Evolutionary conservation across 176 grass and related monocot genomes (phyloP).

Genomic region (Elymus sibiricus): DNA sequence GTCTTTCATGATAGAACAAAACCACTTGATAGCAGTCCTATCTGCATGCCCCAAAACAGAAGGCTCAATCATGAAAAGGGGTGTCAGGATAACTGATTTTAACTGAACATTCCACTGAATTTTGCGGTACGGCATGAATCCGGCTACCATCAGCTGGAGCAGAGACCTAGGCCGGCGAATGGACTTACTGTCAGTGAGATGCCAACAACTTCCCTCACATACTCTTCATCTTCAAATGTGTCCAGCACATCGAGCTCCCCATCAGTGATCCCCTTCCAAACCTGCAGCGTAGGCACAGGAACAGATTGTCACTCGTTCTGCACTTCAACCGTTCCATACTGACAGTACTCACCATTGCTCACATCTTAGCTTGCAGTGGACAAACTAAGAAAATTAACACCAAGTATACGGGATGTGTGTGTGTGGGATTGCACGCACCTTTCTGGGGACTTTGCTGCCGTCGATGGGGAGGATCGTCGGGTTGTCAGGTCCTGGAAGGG

Average conservation of each 20-base stretch:
- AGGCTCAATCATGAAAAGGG: no score
- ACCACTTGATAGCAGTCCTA: no score
- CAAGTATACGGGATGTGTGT: no score
- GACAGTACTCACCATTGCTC: not conserved
- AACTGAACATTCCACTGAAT: no score
- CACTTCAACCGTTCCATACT: not conserved
- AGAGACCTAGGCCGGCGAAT: not conserved
- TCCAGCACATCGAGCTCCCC: constrained; percentile 65
- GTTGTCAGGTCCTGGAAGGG: not conserved
- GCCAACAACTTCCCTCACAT: constrained; percentile 56
- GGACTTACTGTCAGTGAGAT: constrained; percentile 60
- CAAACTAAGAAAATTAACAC: no score
- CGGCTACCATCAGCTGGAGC: not conserved
- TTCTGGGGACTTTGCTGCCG: constrained; percentile 46
- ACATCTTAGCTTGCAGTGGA: not conserved
- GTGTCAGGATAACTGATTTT: no score
- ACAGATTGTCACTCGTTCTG: not conserved
- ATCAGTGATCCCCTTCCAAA: constrained; percentile 56
- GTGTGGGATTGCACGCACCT: constrained; percentile 32
- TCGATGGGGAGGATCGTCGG: constrained; percentile 68
- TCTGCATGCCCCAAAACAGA: no score
- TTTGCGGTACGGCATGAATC: not conserved
- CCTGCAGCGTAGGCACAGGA: constrained; percentile 14
- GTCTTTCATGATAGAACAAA: no score
- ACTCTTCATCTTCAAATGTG: constrained; percentile 78